phyloP scores from a whole-genome alignment of 768 basidiomycete genomes.

The Lactifluus pinguis region DNA sequence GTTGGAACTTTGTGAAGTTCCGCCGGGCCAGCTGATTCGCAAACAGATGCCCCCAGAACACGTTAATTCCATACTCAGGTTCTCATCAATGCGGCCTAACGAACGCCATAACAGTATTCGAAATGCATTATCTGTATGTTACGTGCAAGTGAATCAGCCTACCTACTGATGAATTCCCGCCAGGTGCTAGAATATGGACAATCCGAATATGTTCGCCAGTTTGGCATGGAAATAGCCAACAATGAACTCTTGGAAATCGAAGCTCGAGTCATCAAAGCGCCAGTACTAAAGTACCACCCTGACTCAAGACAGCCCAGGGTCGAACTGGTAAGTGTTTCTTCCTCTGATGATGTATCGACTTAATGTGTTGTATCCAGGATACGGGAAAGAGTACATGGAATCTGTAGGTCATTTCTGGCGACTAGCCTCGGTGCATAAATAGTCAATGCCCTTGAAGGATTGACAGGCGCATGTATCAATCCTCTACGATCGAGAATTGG shows the following conservation, averaged over 20 bases:
- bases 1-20: constrained; percentile 55
- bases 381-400: constrained; percentile 70
- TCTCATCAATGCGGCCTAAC: constrained; percentile 52
- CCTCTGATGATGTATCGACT: background rate
- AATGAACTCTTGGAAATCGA: constrained; percentile 46
- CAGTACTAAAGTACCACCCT: constrained; percentile 54
- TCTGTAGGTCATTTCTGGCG: constrained; percentile 37
- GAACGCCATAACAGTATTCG: constrained; percentile 47
- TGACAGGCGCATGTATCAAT: constrained; percentile 58
- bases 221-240: constrained; percentile 53
- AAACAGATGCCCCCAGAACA: constrained; percentile 61
- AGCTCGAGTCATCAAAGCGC: constrained; percentile 55
- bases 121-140: constrained; percentile 40
- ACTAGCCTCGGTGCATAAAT: background rate
- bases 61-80: constrained; percentile 49
- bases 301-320: constrained; percentile 47
- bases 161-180: constrained; percentile 15
- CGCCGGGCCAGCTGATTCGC: constrained; percentile 57
- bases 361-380: constrained; percentile 28
- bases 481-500: constrained; percentile 47
- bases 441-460: constrained; percentile 35
- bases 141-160: background rate
- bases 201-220: constrained; percentile 53
- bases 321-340: constrained; percentile 30
- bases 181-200: constrained; percentile 39